Evolutionary conservation across 202 grass and related monocot genomes (phyloP).

Genomic region (Eragrostis tef): DNA sequence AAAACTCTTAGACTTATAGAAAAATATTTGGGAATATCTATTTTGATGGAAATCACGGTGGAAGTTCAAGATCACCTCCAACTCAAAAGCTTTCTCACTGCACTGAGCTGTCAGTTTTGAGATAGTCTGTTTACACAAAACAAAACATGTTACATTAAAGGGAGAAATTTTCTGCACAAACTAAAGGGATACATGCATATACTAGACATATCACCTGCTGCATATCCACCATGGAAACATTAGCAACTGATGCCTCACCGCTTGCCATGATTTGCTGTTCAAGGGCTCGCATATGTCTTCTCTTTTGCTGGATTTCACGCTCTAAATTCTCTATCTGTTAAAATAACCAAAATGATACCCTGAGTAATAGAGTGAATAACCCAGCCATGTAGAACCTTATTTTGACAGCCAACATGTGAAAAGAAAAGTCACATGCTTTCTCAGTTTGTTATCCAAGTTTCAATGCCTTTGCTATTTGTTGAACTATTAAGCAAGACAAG

Average conservation of each 20-base stretch:
- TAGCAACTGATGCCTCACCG: conserved; percentile 78
- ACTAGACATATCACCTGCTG: conserved; percentile 67
- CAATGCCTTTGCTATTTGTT: background rate
- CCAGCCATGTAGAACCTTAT: conserved; percentile 10
- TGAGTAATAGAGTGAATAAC: conserved; percentile 15
- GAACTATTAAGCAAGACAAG: background rate
- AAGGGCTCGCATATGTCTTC: conserved; percentile 81
- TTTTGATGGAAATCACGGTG: conserved; percentile 20
- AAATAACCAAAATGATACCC: conserved; percentile 9
- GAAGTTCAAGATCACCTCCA: conserved; percentile 71
- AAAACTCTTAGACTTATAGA: conserved; percentile 35
- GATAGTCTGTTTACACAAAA: conserved; percentile 70
- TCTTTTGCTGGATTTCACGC: conserved; percentile 82
- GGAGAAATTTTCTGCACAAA: background rate
- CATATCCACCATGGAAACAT: conserved; percentile 94
- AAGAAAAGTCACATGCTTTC: conserved; percentile 6
- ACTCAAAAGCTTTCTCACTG: conserved; percentile 89
- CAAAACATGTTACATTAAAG: conserved; percentile 40
- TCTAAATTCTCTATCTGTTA: conserved; percentile 89
- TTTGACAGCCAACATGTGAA: conserved; percentile 22
- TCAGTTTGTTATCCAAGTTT: background rate
- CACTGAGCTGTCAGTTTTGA: conserved; percentile 73
- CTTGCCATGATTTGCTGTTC: conserved; percentile 90
- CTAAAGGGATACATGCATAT: conserved; percentile 33
- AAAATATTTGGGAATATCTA: background rate